These are phyloP conservation scores for Linnemannia zychae DNA, from an alignment of 192 early-diverging fungal genomes.

Conservation along the genomic window DNA sequence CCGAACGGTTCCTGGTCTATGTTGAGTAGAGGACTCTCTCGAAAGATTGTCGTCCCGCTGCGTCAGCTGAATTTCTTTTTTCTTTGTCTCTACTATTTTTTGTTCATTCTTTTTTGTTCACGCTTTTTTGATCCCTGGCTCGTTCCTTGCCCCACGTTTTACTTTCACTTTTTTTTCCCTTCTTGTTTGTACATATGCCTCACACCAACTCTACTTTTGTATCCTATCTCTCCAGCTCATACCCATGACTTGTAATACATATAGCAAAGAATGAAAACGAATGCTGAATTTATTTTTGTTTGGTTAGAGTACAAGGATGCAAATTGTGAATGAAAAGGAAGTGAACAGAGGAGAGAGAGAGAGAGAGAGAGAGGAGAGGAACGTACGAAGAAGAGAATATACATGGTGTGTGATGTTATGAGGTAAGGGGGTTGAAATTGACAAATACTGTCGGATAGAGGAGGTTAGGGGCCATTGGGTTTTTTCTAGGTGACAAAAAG, in stretches of 20 bases:
- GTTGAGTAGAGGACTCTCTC: conserved; percentile 33
- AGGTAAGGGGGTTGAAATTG: neutral
- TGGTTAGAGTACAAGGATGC: conserved; percentile 7
- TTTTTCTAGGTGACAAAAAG: conserved; percentile 35
- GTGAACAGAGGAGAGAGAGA: neutral
- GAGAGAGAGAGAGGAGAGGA: neutral
- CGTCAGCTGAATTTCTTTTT: neutral
- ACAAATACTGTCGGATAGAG: too few species aligned
- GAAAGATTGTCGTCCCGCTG: too few species aligned
- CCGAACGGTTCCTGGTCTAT: conserved; percentile 59
- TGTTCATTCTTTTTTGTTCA: neutral
- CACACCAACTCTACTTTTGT: neutral
- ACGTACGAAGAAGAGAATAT: neutral
- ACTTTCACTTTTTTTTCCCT: too few species aligned
- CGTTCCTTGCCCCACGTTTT: too few species aligned
- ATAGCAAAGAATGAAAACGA: neutral
- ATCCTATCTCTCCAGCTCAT: neutral
- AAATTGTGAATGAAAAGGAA: neutral
- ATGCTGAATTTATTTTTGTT: neutral
- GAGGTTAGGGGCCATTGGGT: too few species aligned
- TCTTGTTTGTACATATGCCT: neutral
- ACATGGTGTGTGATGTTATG: neutral
- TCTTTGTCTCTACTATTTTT: neutral
- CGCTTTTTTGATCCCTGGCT: neutral
- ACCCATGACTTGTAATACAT: neutral